phyloP scores from a whole-genome alignment of 1,284 basidiomycete genomes.

The Cystobasidiaceae sp. region DNA sequence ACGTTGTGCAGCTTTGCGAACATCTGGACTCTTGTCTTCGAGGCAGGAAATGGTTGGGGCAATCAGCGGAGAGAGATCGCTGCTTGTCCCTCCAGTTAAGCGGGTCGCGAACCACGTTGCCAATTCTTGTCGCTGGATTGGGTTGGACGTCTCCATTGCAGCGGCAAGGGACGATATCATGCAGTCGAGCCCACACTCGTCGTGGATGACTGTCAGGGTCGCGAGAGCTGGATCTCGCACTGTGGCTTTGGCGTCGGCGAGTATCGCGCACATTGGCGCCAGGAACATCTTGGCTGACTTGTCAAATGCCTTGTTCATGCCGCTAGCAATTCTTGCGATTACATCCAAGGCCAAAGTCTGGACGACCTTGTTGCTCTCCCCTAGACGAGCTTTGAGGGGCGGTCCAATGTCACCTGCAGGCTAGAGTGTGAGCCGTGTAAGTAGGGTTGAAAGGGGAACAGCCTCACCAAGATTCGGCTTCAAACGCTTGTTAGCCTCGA shows the following conservation, averaged over 20 bases:
- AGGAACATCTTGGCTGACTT: slow-evolving; percentile 74
- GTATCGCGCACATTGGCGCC: slow-evolving; percentile 70
- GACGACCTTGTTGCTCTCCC: slow-evolving; percentile 90
- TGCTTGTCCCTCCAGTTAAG: slow-evolving; percentile 57
- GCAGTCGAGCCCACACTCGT: slow-evolving; percentile 73
- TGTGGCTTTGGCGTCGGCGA: slow-evolving; percentile 88
- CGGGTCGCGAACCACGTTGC: slow-evolving; percentile 79
- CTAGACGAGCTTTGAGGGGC: slow-evolving; percentile 79
- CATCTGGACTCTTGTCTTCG: slow-evolving; percentile 86
- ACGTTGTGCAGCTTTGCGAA: slow-evolving; percentile 82
- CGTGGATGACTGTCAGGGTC: slow-evolving; percentile 75
- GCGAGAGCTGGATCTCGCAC: slow-evolving; percentile 72
- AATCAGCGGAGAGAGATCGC: slow-evolving; percentile 73
- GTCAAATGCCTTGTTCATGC: slow-evolving; percentile 94
- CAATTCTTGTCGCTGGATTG: slow-evolving; percentile 75
- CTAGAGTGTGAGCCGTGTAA: slow-evolving; percentile 24
- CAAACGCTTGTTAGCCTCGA: slow-evolving; percentile 86
- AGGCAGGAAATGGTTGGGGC: slow-evolving; percentile 69
- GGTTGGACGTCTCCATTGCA: slow-evolving; percentile 80
- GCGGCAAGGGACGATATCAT: slow-evolving; percentile 72
- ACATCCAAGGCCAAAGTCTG: slow-evolving; percentile 86
- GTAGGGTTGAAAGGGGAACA: slow-evolving; percentile 5
- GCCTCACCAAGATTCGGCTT: slow-evolving; percentile 79
- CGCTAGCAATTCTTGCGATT: slow-evolving; percentile 78
- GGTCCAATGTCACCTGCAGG: slow-evolving; percentile 75